Conservation (phyloP, 2,329 filamentous ascomycete genomes). For the Penicillium sp. region DNA sequence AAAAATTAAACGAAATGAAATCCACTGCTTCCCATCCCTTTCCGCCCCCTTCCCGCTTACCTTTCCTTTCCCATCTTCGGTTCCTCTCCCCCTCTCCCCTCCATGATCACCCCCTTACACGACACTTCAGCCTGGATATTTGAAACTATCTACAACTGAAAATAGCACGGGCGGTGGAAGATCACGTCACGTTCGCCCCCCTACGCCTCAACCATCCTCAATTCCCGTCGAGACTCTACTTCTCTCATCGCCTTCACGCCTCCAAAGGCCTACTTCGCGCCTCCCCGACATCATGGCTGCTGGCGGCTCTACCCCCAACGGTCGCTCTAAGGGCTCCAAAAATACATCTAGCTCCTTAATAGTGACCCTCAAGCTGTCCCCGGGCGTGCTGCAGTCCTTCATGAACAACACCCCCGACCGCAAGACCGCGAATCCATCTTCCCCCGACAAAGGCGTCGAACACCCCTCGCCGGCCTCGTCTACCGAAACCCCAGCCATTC, state of each 20-base stretch:
- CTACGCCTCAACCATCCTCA: slow-evolving; percentile 3
- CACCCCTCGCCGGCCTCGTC: slow-evolving; percentile 37
- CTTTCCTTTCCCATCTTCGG: slow-evolving; percentile 14
- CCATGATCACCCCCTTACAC: slow-evolving; percentile 25
- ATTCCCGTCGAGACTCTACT: slow-evolving; percentile 5
- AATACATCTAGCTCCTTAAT: slow-evolving; percentile 18
- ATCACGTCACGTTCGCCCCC: slow-evolving; percentile 24
- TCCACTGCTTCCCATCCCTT: slow-evolving; percentile 22
- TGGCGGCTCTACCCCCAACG: slow-evolving; percentile 27
- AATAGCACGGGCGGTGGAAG: slow-evolving; percentile 17
- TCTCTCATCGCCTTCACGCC: slow-evolving; percentile 1
- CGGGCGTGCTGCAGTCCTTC: slow-evolving; percentile 36
- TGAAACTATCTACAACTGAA: slow-evolving; percentile 16
- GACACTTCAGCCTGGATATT: slow-evolving; percentile 27
- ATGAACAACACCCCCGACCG: slow-evolving; percentile 18
- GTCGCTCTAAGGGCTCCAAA: slow-evolving; percentile 35
- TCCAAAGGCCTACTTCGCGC: slow-evolving; percentile 1
- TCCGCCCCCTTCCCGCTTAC: slow-evolving; percentile 18
- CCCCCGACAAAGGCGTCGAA: slow-evolving; percentile 25
- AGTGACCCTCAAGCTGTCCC: slow-evolving; percentile 39
- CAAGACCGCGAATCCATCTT: slow-evolving; percentile 19
- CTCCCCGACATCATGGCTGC: slow-evolving; percentile 19
- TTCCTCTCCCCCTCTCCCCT: slow-evolving; percentile 14
- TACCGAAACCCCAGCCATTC: slow-evolving; percentile 30
- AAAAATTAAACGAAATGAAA: slow-evolving; percentile 25